Percentiles rank a stretch among this genome's conserved stretches.
phyloP scores from a whole-genome alignment of 495 filamentous ascomycete genomes.

The Neurospora africana region DNA sequence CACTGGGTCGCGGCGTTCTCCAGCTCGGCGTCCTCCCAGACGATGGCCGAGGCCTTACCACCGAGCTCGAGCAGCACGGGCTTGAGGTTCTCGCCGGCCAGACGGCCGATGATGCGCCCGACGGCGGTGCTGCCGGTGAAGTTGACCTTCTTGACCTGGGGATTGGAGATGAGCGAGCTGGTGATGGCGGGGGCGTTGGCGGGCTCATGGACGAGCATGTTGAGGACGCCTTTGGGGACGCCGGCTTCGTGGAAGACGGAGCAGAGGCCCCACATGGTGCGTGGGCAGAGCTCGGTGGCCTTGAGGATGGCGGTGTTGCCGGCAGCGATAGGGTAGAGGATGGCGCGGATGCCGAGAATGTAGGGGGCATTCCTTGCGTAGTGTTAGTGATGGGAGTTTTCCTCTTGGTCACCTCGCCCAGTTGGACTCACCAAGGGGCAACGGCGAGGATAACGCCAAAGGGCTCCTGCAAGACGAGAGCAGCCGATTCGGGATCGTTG shows the following conservation, averaged over 20 bases:
- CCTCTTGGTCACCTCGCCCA: background rate
- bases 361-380: conserved; percentile 58
- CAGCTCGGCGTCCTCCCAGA: conserved; percentile 56
- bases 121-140: conserved; percentile 56
- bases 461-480: conserved; percentile 69
- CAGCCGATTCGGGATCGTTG: conserved; percentile 43
- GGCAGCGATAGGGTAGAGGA: conserved; percentile 67
- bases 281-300: conserved; percentile 60
- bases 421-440: conserved; percentile 60
- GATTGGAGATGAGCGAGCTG: conserved; percentile 44
- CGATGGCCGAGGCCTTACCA: conserved; percentile 54
- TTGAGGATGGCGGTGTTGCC: conserved; percentile 57
- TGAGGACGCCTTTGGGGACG: conserved; percentile 49
- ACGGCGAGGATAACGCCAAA: conserved; percentile 73
- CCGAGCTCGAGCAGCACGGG: conserved; percentile 60
- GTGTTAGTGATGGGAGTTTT: conserved; percentile 13
- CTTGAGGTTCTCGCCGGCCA: conserved; percentile 54
- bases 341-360: conserved; percentile 56
- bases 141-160: conserved; percentile 50
- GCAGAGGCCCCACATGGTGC: conserved; percentile 62
- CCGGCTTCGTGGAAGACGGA: conserved; percentile 66
- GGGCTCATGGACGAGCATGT: conserved; percentile 43
- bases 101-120: conserved; percentile 45
- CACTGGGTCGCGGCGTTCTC: conserved; percentile 43
- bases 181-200: conserved; percentile 45